A percentile compares a stretch with the other conserved stretches of the same genome.
These are phyloP conservation scores for Chlorella sp. DNA, from an alignment of 139 green algal species.

Conservation along the genomic window DNA sequence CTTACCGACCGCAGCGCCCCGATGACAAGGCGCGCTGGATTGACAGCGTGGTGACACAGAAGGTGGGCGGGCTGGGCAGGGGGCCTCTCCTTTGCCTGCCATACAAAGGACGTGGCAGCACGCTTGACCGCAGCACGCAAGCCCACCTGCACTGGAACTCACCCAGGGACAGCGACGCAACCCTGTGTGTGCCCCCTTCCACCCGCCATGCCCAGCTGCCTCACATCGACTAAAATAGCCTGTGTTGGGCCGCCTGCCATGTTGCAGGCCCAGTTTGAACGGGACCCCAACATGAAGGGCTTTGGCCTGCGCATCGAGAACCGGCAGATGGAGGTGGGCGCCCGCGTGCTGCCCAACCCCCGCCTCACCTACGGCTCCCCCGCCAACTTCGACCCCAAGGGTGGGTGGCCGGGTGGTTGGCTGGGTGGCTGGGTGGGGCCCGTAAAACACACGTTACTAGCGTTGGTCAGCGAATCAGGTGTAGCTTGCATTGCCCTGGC, in stretches of 20 bases:
- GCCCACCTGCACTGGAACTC: neutral
- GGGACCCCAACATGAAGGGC: constrained; percentile 21
- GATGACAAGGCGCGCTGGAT: constrained; percentile 34
- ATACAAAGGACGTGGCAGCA: neutral
- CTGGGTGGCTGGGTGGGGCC: no score
- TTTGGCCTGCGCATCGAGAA: constrained; percentile 44
- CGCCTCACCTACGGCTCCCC: constrained; percentile 54
- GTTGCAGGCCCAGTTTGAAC: neutral
- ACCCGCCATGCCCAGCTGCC: no score
- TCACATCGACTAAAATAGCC: neutral
- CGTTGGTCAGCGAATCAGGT: no score
- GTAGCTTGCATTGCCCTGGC: no score
- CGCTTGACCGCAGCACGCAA: neutral
- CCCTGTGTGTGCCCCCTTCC: no score
- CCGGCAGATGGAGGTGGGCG: constrained; percentile 42
- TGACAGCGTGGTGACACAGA: constrained; percentile 21
- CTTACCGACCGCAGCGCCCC: neutral
- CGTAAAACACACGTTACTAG: no score
- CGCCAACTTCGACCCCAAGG: constrained; percentile 31
- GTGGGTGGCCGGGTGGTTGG: neutral
- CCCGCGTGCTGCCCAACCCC: constrained; percentile 59
- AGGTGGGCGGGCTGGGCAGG: constrained; percentile 13
- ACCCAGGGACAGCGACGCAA: neutral
- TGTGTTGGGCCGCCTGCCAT: neutral
- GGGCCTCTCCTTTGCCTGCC: no score